phyloP scores from a whole-genome alignment of 305 asterid species.

The Striga hermonthica region DNA sequence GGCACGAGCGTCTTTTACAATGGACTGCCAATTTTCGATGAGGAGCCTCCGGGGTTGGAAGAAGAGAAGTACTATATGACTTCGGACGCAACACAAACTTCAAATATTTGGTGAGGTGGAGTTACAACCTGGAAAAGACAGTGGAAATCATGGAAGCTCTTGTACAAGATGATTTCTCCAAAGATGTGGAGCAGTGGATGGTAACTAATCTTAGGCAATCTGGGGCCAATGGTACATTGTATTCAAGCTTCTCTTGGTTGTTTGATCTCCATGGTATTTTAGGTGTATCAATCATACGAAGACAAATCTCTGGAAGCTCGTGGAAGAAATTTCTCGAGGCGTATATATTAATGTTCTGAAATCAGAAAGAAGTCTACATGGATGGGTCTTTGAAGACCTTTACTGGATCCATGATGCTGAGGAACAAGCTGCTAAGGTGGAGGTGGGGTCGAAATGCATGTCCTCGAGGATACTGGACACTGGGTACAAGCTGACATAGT shows the following conservation, averaged over 20 bases:
- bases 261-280: constrained; percentile 81
- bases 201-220: constrained; percentile 75
- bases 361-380: constrained; percentile 94
- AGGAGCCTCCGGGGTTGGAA: too few species aligned
- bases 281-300: constrained; percentile 93
- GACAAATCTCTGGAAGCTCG: constrained; percentile 84
- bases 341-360: constrained; percentile 83
- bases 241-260: constrained; percentile 67
- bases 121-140: constrained; percentile 68
- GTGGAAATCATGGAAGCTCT: constrained; percentile 71
- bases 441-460: constrained; percentile 98
- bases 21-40: too few species aligned
- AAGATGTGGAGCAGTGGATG: constrained; percentile 97
- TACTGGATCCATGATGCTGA: constrained; percentile 87
- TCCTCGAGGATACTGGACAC: constrained; percentile 97
- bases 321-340: constrained; percentile 95
- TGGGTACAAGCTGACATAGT: too few species aligned
- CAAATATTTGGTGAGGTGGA: constrained; percentile 99
- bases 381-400: constrained; percentile 95
- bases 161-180: constrained; percentile 73
- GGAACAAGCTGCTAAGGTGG: constrained; percentile 92
- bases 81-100: too few species aligned
- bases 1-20: too few species aligned
- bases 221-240: constrained; percentile 49
- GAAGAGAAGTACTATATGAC: too few species aligned